Conservation (phyloP, 306 rosid species). For the Herpetospermum pedunculosum region DNA sequence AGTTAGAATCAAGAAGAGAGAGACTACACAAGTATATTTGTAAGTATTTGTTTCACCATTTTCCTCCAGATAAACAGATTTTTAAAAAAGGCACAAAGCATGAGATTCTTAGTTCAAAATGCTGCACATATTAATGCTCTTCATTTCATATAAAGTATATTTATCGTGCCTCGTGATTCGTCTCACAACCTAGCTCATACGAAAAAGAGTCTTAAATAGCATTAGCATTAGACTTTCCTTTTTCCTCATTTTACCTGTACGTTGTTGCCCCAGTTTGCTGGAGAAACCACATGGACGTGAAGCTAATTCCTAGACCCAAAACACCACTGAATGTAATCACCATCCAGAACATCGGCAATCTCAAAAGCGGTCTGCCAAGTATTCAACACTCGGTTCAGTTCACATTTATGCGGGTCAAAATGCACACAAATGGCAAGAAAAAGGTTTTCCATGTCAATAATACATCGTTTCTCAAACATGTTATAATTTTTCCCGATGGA, state of each 20-base stretch:
- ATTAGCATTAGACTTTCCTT: not conserved
- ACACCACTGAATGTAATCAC: conserved; percentile 85
- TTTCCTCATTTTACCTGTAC: conserved; percentile 52
- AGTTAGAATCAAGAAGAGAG: not conserved
- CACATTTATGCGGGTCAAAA: not conserved
- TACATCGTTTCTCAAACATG: not conserved
- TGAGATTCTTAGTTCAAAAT: not conserved
- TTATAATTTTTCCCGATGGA: not conserved
- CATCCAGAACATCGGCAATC: conserved; percentile 79
- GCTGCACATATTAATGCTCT: not conserved
- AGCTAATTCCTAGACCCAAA: conserved; percentile 92
- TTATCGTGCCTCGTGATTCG: not conserved
- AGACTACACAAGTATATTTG: not conserved
- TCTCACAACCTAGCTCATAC: not conserved
- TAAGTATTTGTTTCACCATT: not conserved
- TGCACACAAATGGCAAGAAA: not conserved
- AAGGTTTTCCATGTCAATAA: not conserved
- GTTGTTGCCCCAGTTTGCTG: conserved; percentile 98
- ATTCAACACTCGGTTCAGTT: conserved; percentile 14
- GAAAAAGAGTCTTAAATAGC: not conserved
- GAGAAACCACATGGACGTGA: conserved; percentile 99
- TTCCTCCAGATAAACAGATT: not conserved
- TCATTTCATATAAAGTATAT: not conserved
- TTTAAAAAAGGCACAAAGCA: not conserved
- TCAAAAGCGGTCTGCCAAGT: conserved; percentile 80